Conservation (phyloP, 2,329 filamentous ascomycete genomes). For the Alternaria angustiovoidea region DNA sequence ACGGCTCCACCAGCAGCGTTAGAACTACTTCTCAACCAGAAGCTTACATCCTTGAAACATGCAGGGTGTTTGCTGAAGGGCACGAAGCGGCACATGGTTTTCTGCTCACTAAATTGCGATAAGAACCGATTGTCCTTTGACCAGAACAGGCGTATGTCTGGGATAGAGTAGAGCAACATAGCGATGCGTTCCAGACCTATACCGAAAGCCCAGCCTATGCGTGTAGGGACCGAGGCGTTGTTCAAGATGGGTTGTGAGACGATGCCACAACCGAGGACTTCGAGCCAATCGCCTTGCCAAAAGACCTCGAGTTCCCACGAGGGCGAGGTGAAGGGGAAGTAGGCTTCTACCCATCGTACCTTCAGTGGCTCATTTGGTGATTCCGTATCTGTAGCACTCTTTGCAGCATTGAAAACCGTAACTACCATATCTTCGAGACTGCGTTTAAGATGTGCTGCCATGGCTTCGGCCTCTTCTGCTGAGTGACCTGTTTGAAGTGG, state of each 20-base stretch:
- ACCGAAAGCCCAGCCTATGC: conserved; percentile 94
- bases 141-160: conserved; percentile 98
- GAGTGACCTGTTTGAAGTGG: conserved; percentile 82
- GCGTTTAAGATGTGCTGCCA: conserved; percentile 85
- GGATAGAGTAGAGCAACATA: conserved; percentile 96
- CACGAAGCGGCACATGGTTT: conserved; percentile 70
- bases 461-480: conserved; percentile 78
- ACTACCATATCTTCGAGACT: conserved; percentile 90
- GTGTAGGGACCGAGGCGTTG: conserved; percentile 76
- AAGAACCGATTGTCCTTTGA: conserved; percentile 84
- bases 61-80: conserved; percentile 92
- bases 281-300: conserved; percentile 94
- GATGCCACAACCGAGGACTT: conserved; percentile 92
- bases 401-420: conserved; percentile 83
- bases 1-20: conserved; percentile 36
- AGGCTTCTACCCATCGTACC: conserved; percentile 94
- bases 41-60: conserved; percentile 91
- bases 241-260: conserved; percentile 82
- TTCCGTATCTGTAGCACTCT: conserved; percentile 62
- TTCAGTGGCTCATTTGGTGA: conserved; percentile 71
- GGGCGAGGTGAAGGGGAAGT: conserved; percentile 95
- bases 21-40: conserved; percentile 71
- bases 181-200: conserved; percentile 93
- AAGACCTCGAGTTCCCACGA: conserved; percentile 97
- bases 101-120: conserved; percentile 71